phyloP scores from a whole-genome alignment of 164 flowering plant species.

The Stephania cephalantha region DNA sequence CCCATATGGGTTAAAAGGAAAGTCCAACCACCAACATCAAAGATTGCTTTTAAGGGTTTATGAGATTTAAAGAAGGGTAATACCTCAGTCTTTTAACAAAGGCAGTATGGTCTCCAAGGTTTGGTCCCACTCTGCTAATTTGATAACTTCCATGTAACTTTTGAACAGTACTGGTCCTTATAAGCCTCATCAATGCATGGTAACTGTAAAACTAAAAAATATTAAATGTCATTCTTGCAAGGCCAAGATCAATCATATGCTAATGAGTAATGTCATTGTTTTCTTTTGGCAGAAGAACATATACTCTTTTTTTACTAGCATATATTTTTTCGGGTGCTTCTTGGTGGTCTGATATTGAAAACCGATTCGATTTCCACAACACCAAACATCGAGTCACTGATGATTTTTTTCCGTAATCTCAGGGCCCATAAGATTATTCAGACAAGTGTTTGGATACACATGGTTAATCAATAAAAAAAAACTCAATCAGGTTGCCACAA shows the following conservation, averaged over 20 bases:
- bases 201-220: background rate
- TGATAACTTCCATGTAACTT: background rate
- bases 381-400: no score
- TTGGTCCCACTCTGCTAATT: background rate
- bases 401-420: no score
- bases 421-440: no score
- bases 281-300: background rate
- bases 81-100: background rate
- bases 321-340: no score
- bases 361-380: no score
- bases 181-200: background rate
- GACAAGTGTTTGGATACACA: no score
- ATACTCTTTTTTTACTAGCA: background rate
- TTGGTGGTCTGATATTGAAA: no score
- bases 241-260: no score
- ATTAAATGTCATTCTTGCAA: background rate
- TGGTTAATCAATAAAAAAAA: no score
- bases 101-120: background rate
- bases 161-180: background rate
- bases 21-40: conserved; percentile 3
- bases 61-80: background rate
- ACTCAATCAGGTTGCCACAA: no score
- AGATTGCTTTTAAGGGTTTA: background rate
- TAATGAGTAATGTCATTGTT: background rate
- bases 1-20: background rate